Conservation (phyloP, 257 asterid genomes). For the Avicennia marina region DNA sequence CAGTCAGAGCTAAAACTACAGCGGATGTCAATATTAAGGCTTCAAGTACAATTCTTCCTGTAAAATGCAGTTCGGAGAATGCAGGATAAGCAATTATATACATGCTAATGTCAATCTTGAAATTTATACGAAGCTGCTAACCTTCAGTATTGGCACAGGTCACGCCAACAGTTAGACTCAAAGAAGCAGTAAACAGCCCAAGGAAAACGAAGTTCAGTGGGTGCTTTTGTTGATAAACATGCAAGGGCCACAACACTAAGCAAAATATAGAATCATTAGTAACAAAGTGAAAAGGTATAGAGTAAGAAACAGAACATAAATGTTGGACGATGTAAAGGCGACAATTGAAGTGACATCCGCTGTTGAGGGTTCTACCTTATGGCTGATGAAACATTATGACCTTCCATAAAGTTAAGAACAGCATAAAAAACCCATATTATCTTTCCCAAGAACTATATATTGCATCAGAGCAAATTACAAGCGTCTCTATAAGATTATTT, state of each 20-base stretch:
- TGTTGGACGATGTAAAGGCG: too few species aligned
- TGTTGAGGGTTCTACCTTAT: too few species aligned
- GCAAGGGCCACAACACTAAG: conserved; percentile 87
- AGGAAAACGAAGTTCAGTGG: conserved; percentile 90
- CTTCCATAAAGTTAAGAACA: too few species aligned
- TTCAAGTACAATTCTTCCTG: conserved; percentile 91
- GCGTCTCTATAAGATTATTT: too few species aligned
- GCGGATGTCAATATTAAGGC: conserved; percentile 94
- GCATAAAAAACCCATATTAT: too few species aligned
- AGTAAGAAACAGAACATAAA: background rate
- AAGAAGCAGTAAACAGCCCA: conserved; percentile 78
- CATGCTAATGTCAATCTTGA: background rate
- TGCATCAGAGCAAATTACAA: too few species aligned
- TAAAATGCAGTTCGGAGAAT: conserved; percentile 7
- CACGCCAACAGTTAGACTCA: conserved; percentile 88
- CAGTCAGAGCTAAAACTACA: conserved; percentile 80
- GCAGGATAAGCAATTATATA: conserved; percentile 6
- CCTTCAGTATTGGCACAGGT: conserved; percentile 97
- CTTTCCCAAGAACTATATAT: too few species aligned
- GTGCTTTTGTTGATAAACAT: conserved; percentile 84
- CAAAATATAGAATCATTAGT: conserved; percentile 17
- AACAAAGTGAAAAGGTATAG: background rate
- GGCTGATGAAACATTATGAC: too few species aligned
- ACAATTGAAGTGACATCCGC: too few species aligned
- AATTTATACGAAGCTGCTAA: conserved; percentile 26